A percentile compares a stretch with the other conserved stretches of the same genome.
Evolutionary conservation across 208 protist species (phyloP).

Genomic region (Tritrichomonas musculus): DNA sequence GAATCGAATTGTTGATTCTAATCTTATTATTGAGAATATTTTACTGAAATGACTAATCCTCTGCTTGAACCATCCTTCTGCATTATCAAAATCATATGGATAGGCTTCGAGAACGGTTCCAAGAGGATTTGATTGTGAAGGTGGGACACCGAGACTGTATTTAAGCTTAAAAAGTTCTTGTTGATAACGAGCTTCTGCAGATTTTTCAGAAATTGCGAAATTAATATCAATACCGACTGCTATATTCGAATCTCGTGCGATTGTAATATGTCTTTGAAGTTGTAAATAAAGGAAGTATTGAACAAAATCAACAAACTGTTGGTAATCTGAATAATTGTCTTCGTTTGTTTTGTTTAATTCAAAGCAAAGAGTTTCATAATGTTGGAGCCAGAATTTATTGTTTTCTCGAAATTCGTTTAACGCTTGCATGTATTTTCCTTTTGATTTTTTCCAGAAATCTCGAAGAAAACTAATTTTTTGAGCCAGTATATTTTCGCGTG

Average conservation of each 20-base stretch:
- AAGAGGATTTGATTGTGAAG: neutral
- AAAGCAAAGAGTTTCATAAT: neutral
- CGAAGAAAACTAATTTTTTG: neutral
- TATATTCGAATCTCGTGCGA: neutral
- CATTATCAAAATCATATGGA: constrained; percentile 6
- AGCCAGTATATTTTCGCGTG: neutral
- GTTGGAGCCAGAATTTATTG: neutral
- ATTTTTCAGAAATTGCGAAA: neutral
- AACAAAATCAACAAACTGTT: neutral
- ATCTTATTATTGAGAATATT: neutral
- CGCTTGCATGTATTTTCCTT: too few relatives aligned
- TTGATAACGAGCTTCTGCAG: neutral
- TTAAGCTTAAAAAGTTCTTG: neutral
- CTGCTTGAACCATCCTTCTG: neutral
- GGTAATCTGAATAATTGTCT: neutral
- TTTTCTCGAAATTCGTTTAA: neutral
- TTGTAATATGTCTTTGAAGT: neutral
- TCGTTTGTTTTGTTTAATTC: too few relatives aligned
- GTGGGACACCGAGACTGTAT: neutral
- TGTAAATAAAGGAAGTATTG: neutral
- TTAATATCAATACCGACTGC: neutral
- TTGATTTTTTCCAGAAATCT: neutral
- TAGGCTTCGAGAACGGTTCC: neutral
- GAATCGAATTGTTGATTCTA: neutral
- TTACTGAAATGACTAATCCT: neutral